Conservation (phyloP, 148 eudicot genomes). For the Chenopodium berlandieri region DNA sequence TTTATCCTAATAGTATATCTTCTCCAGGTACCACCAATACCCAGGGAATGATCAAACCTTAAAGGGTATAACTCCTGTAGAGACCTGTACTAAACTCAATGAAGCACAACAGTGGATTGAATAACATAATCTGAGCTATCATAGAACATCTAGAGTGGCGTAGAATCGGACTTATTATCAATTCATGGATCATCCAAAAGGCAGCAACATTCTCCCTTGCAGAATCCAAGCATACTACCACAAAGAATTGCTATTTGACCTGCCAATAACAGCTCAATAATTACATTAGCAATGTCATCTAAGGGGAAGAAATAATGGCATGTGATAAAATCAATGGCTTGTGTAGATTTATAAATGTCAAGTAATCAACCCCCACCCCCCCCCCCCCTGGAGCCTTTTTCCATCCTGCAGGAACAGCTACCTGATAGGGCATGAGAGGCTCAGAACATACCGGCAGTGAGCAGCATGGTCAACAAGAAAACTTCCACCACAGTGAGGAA, state of each 20-base stretch:
- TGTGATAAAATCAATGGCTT: slow-evolving; percentile 4
- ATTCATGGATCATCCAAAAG: slow-evolving; percentile 23
- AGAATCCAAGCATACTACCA: slow-evolving; percentile 29
- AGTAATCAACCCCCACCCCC: neutral
- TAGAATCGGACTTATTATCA: neutral
- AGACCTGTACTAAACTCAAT: neutral
- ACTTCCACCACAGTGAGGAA: slow-evolving; percentile 10
- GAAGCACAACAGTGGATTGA: neutral
- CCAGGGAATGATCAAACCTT: neutral
- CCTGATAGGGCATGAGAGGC: slow-evolving; percentile 9
- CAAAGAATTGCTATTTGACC: slow-evolving; percentile 20
- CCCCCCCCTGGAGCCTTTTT: neutral
- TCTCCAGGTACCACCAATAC: neutral
- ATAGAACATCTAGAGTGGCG: neutral
- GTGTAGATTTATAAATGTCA: neutral
- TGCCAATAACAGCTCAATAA: slow-evolving; percentile 34
- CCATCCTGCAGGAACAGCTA: slow-evolving; percentile 23
- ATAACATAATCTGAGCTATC: neutral
- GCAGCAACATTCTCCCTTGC: slow-evolving; percentile 6
- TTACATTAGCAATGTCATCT: slow-evolving; percentile 17
- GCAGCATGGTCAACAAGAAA: neutral
- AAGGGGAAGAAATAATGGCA: neutral
- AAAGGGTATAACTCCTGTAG: neutral
- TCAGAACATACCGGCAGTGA: slow-evolving; percentile 11
- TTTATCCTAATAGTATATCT: neutral